These are phyloP conservation scores for Cyberlindnera maclurae DNA, from an alignment of 805 yeast genomes.

Conservation along the genomic window DNA sequence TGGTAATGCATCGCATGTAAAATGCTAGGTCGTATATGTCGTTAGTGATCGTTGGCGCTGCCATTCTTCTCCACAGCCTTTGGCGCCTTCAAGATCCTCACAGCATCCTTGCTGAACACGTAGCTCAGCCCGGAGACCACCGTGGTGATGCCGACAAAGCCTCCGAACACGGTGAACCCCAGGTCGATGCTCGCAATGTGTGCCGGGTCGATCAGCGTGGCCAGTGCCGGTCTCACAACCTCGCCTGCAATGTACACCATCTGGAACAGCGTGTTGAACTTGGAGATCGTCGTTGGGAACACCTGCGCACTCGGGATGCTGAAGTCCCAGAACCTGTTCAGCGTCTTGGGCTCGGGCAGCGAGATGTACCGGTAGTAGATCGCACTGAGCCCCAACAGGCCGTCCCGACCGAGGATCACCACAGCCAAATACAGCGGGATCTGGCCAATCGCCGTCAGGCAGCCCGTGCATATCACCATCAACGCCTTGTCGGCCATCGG, in stretches of 20 bases:
- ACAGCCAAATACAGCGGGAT: conserved; percentile 67
- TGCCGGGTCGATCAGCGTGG: conserved; percentile 28
- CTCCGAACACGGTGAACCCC: conserved; percentile 35
- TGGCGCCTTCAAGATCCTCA: conserved; percentile 37
- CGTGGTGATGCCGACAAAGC: conserved; percentile 64
- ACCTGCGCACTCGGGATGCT: conserved; percentile 78
- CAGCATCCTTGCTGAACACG: conserved; percentile 61
- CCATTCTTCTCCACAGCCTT: no score
- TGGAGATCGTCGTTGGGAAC: conserved; percentile 79
- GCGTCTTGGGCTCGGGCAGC: conserved; percentile 69
- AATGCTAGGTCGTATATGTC: no score
- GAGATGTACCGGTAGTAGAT: conserved; percentile 65
- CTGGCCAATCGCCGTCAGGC: conserved; percentile 58
- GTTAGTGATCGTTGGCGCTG: no score
- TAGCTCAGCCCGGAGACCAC: conserved; percentile 73
- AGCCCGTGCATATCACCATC: conserved; percentile 79
- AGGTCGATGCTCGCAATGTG: conserved; percentile 18
- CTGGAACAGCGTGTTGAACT: conserved; percentile 85
- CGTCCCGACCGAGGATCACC: conserved; percentile 79
- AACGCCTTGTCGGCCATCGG: conserved; percentile 92
- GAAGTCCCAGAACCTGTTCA: conserved; percentile 69
- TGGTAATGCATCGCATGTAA: no score
- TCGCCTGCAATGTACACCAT: conserved; percentile 77
- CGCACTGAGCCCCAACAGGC: conserved; percentile 64
- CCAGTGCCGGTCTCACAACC: conserved; percentile 46